These are phyloP conservation scores for Yamadazyma sp. DNA, from an alignment of 1,139 yeast species.

Conservation along the genomic window DNA sequence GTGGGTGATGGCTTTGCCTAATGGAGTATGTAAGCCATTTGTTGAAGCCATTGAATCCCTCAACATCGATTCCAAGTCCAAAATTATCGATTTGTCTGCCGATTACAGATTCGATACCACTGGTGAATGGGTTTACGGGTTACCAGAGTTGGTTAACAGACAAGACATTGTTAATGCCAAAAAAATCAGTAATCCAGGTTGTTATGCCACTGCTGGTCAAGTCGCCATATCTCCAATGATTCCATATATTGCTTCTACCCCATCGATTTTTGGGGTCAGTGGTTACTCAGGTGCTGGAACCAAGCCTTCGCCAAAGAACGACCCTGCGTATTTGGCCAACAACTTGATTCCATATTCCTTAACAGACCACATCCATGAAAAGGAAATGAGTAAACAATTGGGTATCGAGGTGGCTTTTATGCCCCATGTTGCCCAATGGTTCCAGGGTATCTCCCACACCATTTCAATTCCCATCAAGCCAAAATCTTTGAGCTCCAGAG, in stretches of 20 bases:
- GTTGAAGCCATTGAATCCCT: conserved; percentile 87
- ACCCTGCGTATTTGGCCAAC: conserved; percentile 66
- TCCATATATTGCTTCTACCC: conserved; percentile 63
- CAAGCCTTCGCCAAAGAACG: conserved; percentile 96
- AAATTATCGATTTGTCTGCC: conserved; percentile 89
- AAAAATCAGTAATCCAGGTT: conserved; percentile 94
- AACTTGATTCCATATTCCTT: conserved; percentile 93
- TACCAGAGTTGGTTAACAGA: conserved; percentile 80
- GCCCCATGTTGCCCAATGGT: conserved; percentile 99
- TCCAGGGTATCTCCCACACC: conserved; percentile 95
- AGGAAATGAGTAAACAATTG: conserved; percentile 80
- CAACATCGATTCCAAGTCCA: conserved; percentile 51
- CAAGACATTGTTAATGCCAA: conserved; percentile 65
- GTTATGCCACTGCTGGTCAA: conserved; percentile 98
- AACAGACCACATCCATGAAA: conserved; percentile 95
- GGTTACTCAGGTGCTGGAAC: conserved; percentile 99
- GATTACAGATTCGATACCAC: conserved; percentile 91
- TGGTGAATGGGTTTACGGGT: conserved; percentile 89
- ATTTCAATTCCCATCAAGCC: conserved; percentile 82
- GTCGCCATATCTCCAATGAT: conserved; percentile 83
- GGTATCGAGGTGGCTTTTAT: conserved; percentile 82
- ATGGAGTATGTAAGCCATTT: conserved; percentile 96
- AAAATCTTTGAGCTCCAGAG: conserved; percentile 72
- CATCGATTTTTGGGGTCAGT: conserved; percentile 90
- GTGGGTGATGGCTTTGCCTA: conserved; percentile 99